Conservation (phyloP, 2,329 filamentous ascomycete genomes). For the Colletotrichum lupini region DNA sequence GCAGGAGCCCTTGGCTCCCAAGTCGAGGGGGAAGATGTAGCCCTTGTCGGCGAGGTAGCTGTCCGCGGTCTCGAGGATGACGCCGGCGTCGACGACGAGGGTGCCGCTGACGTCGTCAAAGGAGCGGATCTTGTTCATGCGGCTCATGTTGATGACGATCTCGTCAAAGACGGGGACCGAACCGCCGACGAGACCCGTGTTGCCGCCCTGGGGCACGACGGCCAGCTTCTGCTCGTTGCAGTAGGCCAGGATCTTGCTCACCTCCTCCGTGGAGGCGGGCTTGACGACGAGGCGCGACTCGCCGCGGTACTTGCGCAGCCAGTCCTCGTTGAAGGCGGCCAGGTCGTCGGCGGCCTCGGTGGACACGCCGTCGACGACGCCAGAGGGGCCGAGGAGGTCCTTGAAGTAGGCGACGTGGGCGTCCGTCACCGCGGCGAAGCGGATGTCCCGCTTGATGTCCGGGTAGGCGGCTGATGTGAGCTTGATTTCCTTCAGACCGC, state of each 20-base stretch:
- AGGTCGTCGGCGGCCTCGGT: slow-evolving; percentile 80
- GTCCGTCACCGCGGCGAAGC: slow-evolving; percentile 77
- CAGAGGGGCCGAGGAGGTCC: slow-evolving; percentile 82
- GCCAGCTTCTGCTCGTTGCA: slow-evolving; percentile 94
- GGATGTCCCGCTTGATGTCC: slow-evolving; percentile 80
- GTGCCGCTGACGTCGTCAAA: slow-evolving; percentile 95
- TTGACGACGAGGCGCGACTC: slow-evolving; percentile 89
- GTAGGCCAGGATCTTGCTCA: slow-evolving; percentile 91
- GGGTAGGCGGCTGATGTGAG: slow-evolving; percentile 91
- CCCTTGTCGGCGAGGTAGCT: slow-evolving; percentile 83
- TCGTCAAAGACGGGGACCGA: slow-evolving; percentile 98
- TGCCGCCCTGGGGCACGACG: slow-evolving; percentile 96
- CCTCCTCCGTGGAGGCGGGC: slow-evolving; percentile 85
- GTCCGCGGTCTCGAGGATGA: slow-evolving; percentile 90
- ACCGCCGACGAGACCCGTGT: slow-evolving; percentile 94
- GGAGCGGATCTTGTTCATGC: slow-evolving; percentile 90
- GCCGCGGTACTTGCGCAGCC: slow-evolving; percentile 98
- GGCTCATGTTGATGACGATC: slow-evolving; percentile 89
- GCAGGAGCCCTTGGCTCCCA: slow-evolving; percentile 98
- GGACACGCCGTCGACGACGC: slow-evolving; percentile 86
- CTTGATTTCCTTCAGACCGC: slow-evolving; percentile 53
- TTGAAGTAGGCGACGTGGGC: slow-evolving; percentile 89
- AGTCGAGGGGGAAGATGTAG: slow-evolving; percentile 93
- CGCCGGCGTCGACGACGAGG: slow-evolving; percentile 89
- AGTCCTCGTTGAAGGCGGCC: slow-evolving; percentile 94